Evolutionary conservation across 768 basidiomycete species (phyloP).

Genomic region (Inosperma sp.): DNA sequence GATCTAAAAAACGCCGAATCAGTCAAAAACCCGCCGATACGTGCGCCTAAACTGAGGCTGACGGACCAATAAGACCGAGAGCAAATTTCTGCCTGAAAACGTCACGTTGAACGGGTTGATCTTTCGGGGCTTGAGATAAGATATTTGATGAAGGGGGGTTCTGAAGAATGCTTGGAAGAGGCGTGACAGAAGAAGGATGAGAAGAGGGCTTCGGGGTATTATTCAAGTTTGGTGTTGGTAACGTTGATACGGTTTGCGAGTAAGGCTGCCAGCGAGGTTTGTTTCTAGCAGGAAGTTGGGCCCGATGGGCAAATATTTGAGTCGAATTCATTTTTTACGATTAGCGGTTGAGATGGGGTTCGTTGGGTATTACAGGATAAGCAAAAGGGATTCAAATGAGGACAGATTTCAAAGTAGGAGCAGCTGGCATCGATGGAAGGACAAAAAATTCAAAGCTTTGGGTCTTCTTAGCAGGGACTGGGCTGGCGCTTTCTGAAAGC

Average conservation of each 20-base stretch:
- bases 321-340: constrained; percentile 12
- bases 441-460: too few relatives aligned
- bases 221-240: constrained; percentile 30
- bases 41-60: not conserved
- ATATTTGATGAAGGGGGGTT: constrained; percentile 24
- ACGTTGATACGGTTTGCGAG: constrained; percentile 39
- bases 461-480: too few relatives aligned
- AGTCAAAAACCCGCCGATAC: constrained; percentile 1
- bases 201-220: constrained; percentile 57
- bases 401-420: constrained; percentile 34
- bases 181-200: constrained; percentile 30
- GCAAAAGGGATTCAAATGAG: constrained; percentile 30
- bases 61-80: constrained; percentile 66
- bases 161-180: constrained; percentile 8
- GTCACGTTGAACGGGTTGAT: constrained; percentile 31
- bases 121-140: constrained; percentile 29
- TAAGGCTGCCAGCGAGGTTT: constrained; percentile 83
- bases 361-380: constrained; percentile 18
- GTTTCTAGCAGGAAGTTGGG: constrained; percentile 60
- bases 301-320: constrained; percentile 63
- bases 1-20: constrained; percentile 43
- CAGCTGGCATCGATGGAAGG: too few relatives aligned
- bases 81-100: constrained; percentile 61
- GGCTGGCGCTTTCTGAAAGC: too few relatives aligned
- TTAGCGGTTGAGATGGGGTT: constrained; percentile 18